Conservation (phyloP, 75 land plant species). For the Azolla pinnata region DNA sequence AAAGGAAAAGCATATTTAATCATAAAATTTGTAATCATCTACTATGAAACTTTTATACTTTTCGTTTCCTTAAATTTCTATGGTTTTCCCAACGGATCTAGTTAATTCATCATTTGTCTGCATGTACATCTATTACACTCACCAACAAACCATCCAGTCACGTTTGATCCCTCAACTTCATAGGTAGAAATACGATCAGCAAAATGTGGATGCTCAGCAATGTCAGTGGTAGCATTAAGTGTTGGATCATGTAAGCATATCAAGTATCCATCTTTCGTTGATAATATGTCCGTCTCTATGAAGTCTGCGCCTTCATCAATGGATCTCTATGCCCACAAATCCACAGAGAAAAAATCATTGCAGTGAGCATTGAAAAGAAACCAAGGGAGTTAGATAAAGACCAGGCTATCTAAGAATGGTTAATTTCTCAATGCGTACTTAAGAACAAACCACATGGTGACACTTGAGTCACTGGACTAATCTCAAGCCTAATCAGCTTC, state of each 20-base stretch:
- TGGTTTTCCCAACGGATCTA: no score
- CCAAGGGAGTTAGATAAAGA: background rate
- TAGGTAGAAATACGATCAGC: slow-evolving; percentile 55
- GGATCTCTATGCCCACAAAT: slow-evolving; percentile 36
- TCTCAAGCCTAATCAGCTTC: no score
- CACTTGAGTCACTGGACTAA: no score
- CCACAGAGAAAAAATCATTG: background rate
- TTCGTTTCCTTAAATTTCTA: no score
- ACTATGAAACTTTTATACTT: no score
- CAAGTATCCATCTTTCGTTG: slow-evolving; percentile 74
- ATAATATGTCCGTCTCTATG: slow-evolving; percentile 74
- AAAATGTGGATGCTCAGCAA: slow-evolving; percentile 57
- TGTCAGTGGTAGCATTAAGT: slow-evolving; percentile 63
- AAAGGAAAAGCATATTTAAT: no score
- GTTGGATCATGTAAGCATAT: slow-evolving; percentile 81
- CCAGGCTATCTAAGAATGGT: no score
- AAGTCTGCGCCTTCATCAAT: slow-evolving; percentile 91
- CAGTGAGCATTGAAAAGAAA: background rate
- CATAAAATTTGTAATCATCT: no score
- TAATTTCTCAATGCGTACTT: no score
- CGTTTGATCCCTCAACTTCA: slow-evolving; percentile 54
- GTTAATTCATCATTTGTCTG: no score
- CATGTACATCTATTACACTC: no score
- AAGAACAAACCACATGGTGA: no score
- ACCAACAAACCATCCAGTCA: slow-evolving; percentile 72